phyloP scores from a whole-genome alignment of 768 basidiomycete genomes.

The Pleurotus citrinopileatus region DNA sequence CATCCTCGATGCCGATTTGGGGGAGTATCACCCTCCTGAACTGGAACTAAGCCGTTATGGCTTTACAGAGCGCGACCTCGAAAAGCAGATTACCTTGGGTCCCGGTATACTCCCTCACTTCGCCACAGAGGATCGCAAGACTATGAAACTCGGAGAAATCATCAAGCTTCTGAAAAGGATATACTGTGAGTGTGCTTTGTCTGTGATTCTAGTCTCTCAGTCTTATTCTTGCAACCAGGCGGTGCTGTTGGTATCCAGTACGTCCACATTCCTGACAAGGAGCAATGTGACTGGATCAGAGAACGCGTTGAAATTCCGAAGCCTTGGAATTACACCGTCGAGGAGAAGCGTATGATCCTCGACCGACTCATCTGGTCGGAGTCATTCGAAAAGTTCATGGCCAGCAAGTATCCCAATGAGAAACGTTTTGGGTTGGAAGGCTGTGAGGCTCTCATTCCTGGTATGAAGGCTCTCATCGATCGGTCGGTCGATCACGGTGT shows the following conservation, averaged over 20 bases:
- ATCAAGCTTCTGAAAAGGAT: slow-evolving; percentile 88
- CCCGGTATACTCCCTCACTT: slow-evolving; percentile 97
- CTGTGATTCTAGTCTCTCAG: not conserved
- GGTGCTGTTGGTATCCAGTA: slow-evolving; percentile 90
- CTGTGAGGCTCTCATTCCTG: slow-evolving; percentile 95
- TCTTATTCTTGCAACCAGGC: slow-evolving; percentile 41
- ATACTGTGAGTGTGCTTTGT: slow-evolving; percentile 67
- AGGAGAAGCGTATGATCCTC: slow-evolving; percentile 98
- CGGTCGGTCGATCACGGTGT: slow-evolving; percentile 96
- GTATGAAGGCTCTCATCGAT: slow-evolving; percentile 99
- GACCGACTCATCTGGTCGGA: slow-evolving; percentile 99
- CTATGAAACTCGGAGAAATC: slow-evolving; percentile 89
- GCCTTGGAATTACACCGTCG: slow-evolving; percentile 96
- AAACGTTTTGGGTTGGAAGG: slow-evolving; percentile 99
- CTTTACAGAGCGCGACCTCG: slow-evolving; percentile 90
- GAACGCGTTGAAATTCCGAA: slow-evolving; percentile 93
- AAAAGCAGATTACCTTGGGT: slow-evolving; percentile 91
- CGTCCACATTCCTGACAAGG: slow-evolving; percentile 95
- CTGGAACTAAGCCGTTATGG: slow-evolving; percentile 93
- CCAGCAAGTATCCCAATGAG: slow-evolving; percentile 98
- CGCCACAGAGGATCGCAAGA: slow-evolving; percentile 78
- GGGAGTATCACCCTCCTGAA: slow-evolving; percentile 76
- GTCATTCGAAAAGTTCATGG: slow-evolving; percentile 97
- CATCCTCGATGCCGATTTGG: slow-evolving; percentile 87
- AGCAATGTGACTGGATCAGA: slow-evolving; percentile 99